Percentiles rank a stretch among this genome's conserved stretches.
Conservation (phyloP, 768 basidiomycete species). For the Amanita muscaria region DNA sequence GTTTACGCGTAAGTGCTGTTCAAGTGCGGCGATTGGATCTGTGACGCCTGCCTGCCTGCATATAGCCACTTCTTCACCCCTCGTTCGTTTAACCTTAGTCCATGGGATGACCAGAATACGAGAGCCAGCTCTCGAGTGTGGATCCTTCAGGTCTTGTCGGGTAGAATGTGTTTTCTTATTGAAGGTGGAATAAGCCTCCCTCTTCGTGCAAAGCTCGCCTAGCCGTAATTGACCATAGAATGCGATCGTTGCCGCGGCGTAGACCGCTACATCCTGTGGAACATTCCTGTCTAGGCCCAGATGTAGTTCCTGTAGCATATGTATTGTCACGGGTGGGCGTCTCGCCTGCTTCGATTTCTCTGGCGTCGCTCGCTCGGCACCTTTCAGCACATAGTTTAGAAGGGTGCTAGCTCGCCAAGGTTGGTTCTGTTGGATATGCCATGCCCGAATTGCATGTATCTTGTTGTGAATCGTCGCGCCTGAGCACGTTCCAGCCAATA, state of each 20-base stretch:
- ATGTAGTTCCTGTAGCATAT: too few species aligned
- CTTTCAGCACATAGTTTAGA: background rate
- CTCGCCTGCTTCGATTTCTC: too few species aligned
- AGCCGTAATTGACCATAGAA: slow-evolving; percentile 28
- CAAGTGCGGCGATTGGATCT: slow-evolving; percentile 15
- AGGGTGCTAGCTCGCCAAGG: background rate
- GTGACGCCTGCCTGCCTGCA: slow-evolving; percentile 9
- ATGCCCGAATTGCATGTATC: background rate
- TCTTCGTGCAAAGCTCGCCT: slow-evolving; percentile 19
- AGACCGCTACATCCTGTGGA: slow-evolving; percentile 23
- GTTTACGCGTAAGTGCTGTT: slow-evolving; percentile 16
- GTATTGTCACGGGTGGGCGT: too few species aligned
- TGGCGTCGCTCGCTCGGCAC: background rate
- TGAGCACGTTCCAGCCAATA: too few species aligned
- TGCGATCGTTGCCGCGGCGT: slow-evolving; percentile 21
- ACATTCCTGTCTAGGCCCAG: too few species aligned
- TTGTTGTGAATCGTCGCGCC: background rate
- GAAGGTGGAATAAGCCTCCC: background rate
- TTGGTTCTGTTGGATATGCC: background rate
- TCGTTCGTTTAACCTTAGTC: slow-evolving; percentile 23
- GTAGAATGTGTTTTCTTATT: too few species aligned
- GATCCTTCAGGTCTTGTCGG: background rate
- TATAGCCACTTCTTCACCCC: slow-evolving; percentile 21
- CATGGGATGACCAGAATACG: slow-evolving; percentile 23
- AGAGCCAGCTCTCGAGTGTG: background rate